A percentile compares a stretch with the other conserved stretches of the same genome.
phyloP scores from a whole-genome alignment of 2,329 filamentous ascomycete species.

The Metarhizium guizhouense region DNA sequence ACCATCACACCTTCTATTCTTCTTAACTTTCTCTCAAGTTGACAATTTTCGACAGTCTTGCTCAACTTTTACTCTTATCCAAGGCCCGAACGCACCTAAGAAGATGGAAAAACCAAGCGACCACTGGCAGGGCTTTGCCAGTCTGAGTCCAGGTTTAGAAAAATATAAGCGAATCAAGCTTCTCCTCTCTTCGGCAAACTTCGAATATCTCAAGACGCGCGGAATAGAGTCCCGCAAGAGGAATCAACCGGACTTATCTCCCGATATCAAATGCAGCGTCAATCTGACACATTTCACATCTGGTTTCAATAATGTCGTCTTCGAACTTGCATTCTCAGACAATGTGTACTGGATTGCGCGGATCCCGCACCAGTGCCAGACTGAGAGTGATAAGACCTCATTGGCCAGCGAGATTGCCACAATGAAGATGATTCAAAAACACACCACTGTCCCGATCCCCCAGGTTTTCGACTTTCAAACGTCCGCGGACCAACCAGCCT shows the following conservation, averaged over 20 bases:
- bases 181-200: slow-evolving; percentile 10
- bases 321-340: slow-evolving; percentile 19
- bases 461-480: slow-evolving; percentile 13
- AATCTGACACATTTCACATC: slow-evolving; percentile 9
- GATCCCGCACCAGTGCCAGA: slow-evolving; percentile 11
- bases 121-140: slow-evolving; percentile 8
- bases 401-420: slow-evolving; percentile 20
- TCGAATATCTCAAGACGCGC: slow-evolving; percentile 9
- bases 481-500: slow-evolving; percentile 12
- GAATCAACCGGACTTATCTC: slow-evolving; percentile 6
- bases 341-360: slow-evolving; percentile 16
- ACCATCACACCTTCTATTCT: no score
- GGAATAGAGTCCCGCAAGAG: slow-evolving; percentile 8
- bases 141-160: slow-evolving; percentile 8
- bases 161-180: slow-evolving; percentile 11
- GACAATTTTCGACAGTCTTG: not conserved
- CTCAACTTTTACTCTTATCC: no score
- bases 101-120: slow-evolving; percentile 10
- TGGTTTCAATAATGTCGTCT: slow-evolving; percentile 17
- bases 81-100: not conserved
- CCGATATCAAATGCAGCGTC: slow-evolving; percentile 7
- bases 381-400: slow-evolving; percentile 11
- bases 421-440: slow-evolving; percentile 14
- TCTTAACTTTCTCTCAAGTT: not conserved
- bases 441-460: slow-evolving; percentile 16